Percentiles rank a stretch among this genome's conserved stretches.
Conservation (phyloP, 148 eudicot species). For the Bassia scoparia region DNA sequence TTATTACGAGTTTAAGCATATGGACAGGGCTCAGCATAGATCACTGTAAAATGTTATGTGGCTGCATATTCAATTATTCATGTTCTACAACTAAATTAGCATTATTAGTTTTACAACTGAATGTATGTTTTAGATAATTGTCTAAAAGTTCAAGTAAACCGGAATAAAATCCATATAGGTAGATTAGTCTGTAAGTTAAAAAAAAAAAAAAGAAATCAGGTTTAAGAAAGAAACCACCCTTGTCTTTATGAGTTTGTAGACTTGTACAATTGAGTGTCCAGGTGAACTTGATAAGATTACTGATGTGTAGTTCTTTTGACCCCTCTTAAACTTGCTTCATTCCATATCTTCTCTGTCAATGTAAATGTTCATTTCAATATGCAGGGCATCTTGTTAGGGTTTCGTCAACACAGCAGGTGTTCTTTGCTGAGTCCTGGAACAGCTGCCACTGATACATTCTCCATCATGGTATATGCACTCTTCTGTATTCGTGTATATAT, state of each 20-base stretch:
- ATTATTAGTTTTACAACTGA: no score
- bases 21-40: neutral
- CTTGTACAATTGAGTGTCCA: neutral
- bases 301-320: neutral
- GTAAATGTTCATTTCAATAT: neutral
- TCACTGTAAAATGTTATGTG: neutral
- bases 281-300: neutral
- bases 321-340: neutral
- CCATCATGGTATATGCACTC: conserved; percentile 56
- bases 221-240: neutral
- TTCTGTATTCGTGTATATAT: neutral
- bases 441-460: conserved; percentile 91
- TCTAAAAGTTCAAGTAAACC: neutral
- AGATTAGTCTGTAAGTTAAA: neutral
- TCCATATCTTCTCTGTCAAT: neutral
- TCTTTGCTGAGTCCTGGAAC: conserved; percentile 92
- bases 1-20: neutral
- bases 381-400: conserved; percentile 85
- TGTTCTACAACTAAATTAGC: no score
- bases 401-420: conserved; percentile 97
- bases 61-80: no score
- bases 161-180: neutral
- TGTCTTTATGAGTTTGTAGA: neutral
- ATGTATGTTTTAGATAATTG: no score
- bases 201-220: neutral